Percentiles rank a stretch among this genome's conserved stretches.
Conservation (phyloP, 2,329 filamentous ascomycete species). For the Teratosphaeria gauchensis region DNA sequence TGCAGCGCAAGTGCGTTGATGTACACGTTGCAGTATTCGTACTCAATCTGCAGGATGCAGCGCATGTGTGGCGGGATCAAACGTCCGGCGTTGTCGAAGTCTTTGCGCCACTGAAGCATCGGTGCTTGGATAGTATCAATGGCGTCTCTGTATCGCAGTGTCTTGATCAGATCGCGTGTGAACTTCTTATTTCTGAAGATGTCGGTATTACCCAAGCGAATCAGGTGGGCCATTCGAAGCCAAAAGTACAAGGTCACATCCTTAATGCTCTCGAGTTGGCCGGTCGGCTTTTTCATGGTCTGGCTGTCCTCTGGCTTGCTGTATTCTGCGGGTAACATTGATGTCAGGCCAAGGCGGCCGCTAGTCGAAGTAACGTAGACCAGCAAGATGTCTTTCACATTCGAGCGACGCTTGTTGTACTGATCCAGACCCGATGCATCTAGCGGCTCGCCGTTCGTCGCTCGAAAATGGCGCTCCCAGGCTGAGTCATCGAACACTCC, state of each 20-base stretch:
- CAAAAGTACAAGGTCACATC: conserved; percentile 69
- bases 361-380: conserved; percentile 93
- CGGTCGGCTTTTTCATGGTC: conserved; percentile 15
- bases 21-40: conserved; percentile 89
- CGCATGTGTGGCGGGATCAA: conserved; percentile 49
- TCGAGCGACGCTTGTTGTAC: conserved; percentile 66
- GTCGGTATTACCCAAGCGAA: conserved; percentile 81
- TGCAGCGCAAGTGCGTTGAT: conserved; percentile 90
- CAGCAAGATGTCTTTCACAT: conserved; percentile 75
- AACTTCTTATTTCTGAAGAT: conserved; percentile 80
- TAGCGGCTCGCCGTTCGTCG: conserved; percentile 25
- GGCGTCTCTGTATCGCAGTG: conserved; percentile 69
- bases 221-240: conserved; percentile 85
- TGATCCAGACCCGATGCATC: conserved; percentile 54
- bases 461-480: conserved; percentile 42
- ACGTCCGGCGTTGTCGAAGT: conserved; percentile 57
- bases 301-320: conserved; percentile 28
- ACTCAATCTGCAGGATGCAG: conserved; percentile 84
- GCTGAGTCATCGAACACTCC: conserved; percentile 91
- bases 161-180: conserved; percentile 81
- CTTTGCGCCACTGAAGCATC: conserved; percentile 66
- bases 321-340: conserved; percentile 63
- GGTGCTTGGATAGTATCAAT: conserved; percentile 74
- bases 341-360: conserved; percentile 82
- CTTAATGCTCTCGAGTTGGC: conserved; percentile 28